phyloP scores from a whole-genome alignment of 805 yeast genomes.

The Candida railenensis region DNA sequence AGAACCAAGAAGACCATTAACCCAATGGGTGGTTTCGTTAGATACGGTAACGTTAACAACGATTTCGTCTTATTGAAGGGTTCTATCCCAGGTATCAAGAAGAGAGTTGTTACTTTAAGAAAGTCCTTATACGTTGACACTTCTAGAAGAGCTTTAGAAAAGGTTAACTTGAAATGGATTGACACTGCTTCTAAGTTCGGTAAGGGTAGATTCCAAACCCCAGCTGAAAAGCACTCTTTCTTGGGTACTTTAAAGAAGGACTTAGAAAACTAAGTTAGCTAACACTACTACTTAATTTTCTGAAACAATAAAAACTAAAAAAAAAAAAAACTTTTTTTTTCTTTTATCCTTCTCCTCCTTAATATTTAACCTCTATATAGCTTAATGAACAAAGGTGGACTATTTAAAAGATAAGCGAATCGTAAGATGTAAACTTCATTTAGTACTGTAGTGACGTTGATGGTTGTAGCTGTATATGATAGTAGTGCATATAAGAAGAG shows the following conservation, averaged over 20 bases:
- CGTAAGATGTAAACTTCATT: too few relatives aligned
- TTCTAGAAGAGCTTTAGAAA: constrained; percentile 95
- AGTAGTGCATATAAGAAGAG: too few relatives aligned
- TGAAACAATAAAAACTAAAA: neutral
- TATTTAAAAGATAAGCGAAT: too few relatives aligned
- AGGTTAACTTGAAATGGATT: constrained; percentile 98
- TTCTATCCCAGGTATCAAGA: constrained; percentile 99
- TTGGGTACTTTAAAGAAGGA: constrained; percentile 99
- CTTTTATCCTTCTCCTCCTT: too few relatives aligned
- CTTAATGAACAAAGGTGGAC: too few relatives aligned
- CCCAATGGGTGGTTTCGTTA: constrained; percentile 99
- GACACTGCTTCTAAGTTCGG: constrained; percentile 99
- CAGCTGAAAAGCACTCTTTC: constrained; percentile 99
- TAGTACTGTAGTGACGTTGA: too few relatives aligned
- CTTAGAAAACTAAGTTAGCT: constrained; percentile 45
- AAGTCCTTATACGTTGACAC: constrained; percentile 97
- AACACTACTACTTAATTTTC: neutral
- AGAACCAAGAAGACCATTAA: constrained; percentile 99
- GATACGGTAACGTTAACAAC: constrained; percentile 97
- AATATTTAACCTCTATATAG: too few relatives aligned
- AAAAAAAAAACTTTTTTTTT: constrained; percentile 2
- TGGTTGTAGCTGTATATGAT: too few relatives aligned
- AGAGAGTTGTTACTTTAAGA: constrained; percentile 99
- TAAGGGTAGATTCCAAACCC: constrained; percentile 99
- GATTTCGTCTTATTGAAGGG: constrained; percentile 98